Percentiles rank a stretch among this genome's conserved stretches.
These are phyloP conservation scores for Microglena sp. DNA, from an alignment of 139 green algal genomes.

Conservation along the genomic window DNA sequence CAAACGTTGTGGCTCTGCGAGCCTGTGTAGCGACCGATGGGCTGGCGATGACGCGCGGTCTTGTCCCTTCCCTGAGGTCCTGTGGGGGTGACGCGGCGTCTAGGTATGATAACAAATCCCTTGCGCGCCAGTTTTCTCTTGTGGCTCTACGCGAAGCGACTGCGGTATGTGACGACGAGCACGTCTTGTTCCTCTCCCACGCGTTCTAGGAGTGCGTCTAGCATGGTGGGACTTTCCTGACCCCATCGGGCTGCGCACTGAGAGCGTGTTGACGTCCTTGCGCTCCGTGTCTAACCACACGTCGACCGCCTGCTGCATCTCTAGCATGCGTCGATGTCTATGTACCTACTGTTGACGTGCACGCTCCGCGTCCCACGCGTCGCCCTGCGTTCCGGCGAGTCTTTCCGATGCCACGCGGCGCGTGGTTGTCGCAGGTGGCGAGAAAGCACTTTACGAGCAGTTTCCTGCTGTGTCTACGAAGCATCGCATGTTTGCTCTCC, in stretches of 20 bases:
- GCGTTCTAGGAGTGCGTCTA: neutral
- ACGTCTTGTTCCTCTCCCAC: neutral
- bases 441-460: slow-evolving; percentile 4
- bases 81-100: neutral
- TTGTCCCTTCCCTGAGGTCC: neutral
- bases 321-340: slow-evolving; percentile 1
- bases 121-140: neutral
- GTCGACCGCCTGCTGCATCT: neutral
- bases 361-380: neutral
- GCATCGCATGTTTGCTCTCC: slow-evolving; percentile 5
- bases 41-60: slow-evolving; percentile 6
- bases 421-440: neutral
- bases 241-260: slow-evolving; percentile 5
- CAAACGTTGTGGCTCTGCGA: neutral
- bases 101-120: slow-evolving; percentile 1
- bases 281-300: neutral
- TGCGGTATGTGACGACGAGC: slow-evolving; percentile 4
- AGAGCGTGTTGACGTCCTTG: neutral
- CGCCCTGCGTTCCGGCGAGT: neutral
- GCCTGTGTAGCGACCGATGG: neutral
- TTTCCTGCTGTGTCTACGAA: neutral
- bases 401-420: neutral
- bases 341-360: neutral
- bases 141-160: neutral
- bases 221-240: slow-evolving; percentile 1